Evolutionary conservation across 495 filamentous ascomycete species (phyloP), one percentile per base, ranked within the genome.

Genomic region (Penicillium dipodomyicola): DNA sequence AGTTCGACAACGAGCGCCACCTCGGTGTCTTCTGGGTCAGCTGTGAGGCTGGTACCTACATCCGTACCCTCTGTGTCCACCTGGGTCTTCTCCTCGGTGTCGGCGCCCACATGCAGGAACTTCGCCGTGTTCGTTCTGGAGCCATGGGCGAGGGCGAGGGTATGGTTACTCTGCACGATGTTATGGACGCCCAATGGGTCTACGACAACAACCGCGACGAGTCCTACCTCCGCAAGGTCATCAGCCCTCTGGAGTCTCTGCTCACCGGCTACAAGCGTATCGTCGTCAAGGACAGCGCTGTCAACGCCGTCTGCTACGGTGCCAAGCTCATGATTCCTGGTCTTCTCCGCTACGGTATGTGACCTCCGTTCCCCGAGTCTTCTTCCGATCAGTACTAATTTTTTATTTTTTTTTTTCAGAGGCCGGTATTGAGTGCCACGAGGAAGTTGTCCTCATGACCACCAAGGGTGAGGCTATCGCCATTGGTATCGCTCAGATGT

Each of bases 1-100:
- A 98, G 75, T 98, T 96, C 68, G 94, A 97, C 74, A 96, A 97
- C 71, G 92, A 97, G 54, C 85, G 94, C 58, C 90, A 97, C 68
- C 83, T 98, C n/a, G 95, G 88, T 72, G 92, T 97, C 32, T 98
- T 98, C 83, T 97, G 94, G 94, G 95, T 97, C 56, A 93, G 89
- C 73, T 98, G 94, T 72, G 94, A 98, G 75, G 94, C 94, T 58
- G 94, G 94, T 67, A 97, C 94, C 32, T 98, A 98, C 68, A 97
- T 98, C 70, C 88, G 94, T 75, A 97, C 95, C 12, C 84, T 98
- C 20, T 98, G 94, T 77, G 94, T 97, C 37, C 94, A 98, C 77
- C 75, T 98, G 60, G 94, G 94, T 57, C 80, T 97, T 56, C 72
- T 98, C 51, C 81, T 97, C 41, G 94, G 94, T 65, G 91, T 96